These are phyloP conservation scores for Trichoderma harzianum DNA, from an alignment of 2,329 filamentous ascomycete genomes.

Conservation along the genomic window DNA sequence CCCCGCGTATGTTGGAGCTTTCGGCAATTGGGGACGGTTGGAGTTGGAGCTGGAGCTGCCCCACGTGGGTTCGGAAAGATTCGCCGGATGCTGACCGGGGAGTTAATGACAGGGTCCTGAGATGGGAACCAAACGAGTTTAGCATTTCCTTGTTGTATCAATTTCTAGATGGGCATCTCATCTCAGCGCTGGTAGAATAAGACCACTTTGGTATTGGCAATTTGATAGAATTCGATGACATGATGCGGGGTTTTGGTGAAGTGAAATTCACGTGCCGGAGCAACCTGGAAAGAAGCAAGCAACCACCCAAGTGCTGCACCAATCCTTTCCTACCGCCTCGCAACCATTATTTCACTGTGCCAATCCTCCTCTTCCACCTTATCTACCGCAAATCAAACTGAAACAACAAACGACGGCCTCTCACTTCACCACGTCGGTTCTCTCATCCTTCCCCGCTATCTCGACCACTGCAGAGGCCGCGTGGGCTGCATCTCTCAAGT, in stretches of 20 bases:
- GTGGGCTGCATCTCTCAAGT: background rate
- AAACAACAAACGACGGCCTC: background rate
- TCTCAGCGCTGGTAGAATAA: background rate
- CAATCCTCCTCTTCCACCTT: background rate
- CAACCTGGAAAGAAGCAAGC: background rate
- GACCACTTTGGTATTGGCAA: background rate
- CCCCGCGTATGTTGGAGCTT: conserved; percentile 18
- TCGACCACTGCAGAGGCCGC: background rate
- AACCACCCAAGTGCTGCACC: background rate
- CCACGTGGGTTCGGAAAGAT: background rate
- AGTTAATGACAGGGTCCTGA: background rate
- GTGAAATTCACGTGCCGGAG: background rate
- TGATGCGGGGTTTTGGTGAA: background rate
- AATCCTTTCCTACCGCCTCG: background rate
- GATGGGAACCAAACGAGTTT: background rate
- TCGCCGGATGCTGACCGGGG: conserved; percentile 11
- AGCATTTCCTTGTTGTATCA: background rate
- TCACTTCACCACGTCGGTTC: background rate
- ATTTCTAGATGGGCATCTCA: background rate
- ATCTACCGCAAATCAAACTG: background rate
- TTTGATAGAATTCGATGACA: background rate
- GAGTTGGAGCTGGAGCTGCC: conserved; percentile 22
- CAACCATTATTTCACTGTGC: background rate
- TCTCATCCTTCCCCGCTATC: background rate
- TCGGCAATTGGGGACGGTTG: conserved; percentile 32